Conservation (phyloP, 148 eudicot species). For the Fagopyrum esculentum region DNA sequence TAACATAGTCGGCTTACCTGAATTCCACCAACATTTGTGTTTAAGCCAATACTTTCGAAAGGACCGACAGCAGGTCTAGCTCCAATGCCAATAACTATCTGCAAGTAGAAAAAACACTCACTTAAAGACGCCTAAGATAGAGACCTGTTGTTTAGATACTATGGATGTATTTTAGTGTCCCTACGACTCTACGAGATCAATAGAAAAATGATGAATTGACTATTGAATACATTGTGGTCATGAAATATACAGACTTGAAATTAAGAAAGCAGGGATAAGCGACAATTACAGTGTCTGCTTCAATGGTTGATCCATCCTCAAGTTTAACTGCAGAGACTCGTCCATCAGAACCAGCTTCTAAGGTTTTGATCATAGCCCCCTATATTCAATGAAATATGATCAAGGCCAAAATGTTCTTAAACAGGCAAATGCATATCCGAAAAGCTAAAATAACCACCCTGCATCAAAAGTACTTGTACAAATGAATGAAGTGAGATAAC, state of each 20-base stretch:
- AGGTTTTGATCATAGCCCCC: constrained; percentile 68
- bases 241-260: constrained; percentile 3
- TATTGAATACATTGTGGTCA: not conserved
- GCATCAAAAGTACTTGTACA: not conserved
- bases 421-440: not conserved
- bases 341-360: constrained; percentile 91
- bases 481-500: not conserved
- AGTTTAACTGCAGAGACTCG: constrained; percentile 71
- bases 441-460: not conserved
- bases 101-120: constrained; percentile 13
- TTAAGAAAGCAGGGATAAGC: constrained; percentile 1
- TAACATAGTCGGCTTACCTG: constrained; percentile 39
- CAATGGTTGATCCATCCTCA: constrained; percentile 75
- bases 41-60: constrained; percentile 64
- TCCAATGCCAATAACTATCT: constrained; percentile 93
- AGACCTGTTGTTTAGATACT: not conserved
- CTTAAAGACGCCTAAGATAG: not conserved
- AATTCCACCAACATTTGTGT: constrained; percentile 74
- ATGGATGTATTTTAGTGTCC: not conserved
- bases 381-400: constrained; percentile 15
- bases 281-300: constrained; percentile 74
- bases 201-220: not conserved
- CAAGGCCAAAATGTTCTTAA: constrained; percentile 8
- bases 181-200: not conserved
- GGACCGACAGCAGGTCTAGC: constrained; percentile 82